A percentile compares a stretch with the other conserved stretches of the same genome.
Conservation (phyloP, 768 basidiomycete genomes). For the Candolleomyces eurysporus region DNA sequence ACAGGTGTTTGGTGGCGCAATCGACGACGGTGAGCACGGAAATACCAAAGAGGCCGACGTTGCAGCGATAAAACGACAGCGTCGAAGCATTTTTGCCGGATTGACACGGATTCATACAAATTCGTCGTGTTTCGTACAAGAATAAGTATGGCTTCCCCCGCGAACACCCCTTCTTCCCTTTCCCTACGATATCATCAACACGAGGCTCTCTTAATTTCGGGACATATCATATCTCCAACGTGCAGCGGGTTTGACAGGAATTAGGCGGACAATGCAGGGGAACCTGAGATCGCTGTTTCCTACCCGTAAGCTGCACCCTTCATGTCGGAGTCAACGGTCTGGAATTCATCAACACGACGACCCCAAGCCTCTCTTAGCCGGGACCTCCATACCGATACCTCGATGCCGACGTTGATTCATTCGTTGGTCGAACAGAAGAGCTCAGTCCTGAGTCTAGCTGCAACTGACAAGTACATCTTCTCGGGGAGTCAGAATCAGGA, state of each 20-base stretch:
- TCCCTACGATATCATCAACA: background rate
- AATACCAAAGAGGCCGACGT: background rate
- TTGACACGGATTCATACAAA: background rate
- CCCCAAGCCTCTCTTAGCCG: slow-evolving; percentile 57
- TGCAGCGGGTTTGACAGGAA: background rate
- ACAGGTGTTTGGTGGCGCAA: slow-evolving; percentile 10
- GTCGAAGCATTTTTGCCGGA: background rate
- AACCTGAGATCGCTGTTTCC: background rate
- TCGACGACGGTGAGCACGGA: slow-evolving; percentile 13
- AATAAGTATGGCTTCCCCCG: background rate
- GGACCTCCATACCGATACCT: slow-evolving; percentile 40
- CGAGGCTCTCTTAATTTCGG: background rate
- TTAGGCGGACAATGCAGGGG: background rate
- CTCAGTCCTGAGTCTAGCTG: slow-evolving; percentile 75
- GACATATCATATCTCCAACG: background rate
- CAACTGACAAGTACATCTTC: slow-evolving; percentile 72
- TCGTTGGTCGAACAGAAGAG: slow-evolving; percentile 66
- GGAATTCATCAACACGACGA: slow-evolving; percentile 14
- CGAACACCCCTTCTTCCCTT: background rate
- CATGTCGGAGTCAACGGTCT: slow-evolving; percentile 10
- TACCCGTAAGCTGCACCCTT: background rate
- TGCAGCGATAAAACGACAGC: background rate
- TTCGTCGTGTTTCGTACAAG: background rate
- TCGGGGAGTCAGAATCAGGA: slow-evolving; percentile 78
- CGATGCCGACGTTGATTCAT: slow-evolving; percentile 56